A percentile compares a stretch with the other conserved stretches of the same genome.
phyloP scores from a whole-genome alignment of 495 filamentous ascomycete genomes.

The Cercophora scortea region DNA sequence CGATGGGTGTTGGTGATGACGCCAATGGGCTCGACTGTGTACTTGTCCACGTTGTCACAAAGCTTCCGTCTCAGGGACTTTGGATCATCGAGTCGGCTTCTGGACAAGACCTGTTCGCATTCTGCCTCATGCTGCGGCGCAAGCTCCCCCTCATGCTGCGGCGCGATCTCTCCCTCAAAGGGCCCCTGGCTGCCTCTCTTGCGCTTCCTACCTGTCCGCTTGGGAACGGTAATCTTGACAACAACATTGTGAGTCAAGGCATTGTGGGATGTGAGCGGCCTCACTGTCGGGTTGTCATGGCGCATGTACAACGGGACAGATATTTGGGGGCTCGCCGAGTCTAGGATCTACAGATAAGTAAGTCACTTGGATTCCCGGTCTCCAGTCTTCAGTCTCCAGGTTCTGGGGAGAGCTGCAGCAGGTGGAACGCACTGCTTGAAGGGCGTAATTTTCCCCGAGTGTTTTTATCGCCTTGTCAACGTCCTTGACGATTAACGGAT shows the following conservation, averaged over 20 bases:
- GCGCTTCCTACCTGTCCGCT: conserved; percentile 74
- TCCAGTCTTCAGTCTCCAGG: no score
- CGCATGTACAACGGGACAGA: conserved; percentile 60
- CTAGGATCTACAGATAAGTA: conserved; percentile 19
- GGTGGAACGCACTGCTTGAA: conserved; percentile 51
- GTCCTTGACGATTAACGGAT: conserved; percentile 78
- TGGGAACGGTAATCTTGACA: conserved; percentile 80
- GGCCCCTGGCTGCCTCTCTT: conserved; percentile 64
- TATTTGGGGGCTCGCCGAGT: conserved; percentile 26
- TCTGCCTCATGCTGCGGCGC: conserved; percentile 10
- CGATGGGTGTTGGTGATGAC: conserved; percentile 73
- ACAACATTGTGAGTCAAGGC: conserved; percentile 70
- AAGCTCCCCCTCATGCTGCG: conserved; percentile 9
- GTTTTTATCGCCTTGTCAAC: conserved; percentile 75
- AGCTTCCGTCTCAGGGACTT: conserved; percentile 55
- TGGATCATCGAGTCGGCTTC: conserved; percentile 33
- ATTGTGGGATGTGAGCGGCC: conserved; percentile 64
- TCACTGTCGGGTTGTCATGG: conserved; percentile 67
- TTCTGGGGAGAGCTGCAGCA: background rate
- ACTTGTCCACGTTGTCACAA: conserved; percentile 60
- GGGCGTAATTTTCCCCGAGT: conserved; percentile 57
- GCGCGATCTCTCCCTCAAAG: conserved; percentile 35
- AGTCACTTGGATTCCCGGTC: background rate
- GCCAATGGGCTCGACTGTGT: conserved; percentile 64
- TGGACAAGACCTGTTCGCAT: conserved; percentile 22